Evolutionary conservation across 768 basidiomycete species (phyloP).

Genomic region (Lactifluus hygrophoroides): DNA sequence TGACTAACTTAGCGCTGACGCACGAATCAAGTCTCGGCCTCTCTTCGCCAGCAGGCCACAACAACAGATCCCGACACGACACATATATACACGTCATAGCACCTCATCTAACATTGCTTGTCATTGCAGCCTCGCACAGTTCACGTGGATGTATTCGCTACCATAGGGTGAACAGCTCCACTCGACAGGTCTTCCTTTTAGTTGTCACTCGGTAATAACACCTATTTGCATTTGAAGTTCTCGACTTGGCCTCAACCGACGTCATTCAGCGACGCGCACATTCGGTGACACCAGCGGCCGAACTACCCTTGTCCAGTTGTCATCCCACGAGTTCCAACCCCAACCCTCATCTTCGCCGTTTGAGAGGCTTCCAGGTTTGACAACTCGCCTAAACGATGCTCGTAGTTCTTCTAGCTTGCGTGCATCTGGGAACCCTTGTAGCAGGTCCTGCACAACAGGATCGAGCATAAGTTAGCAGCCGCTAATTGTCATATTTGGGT

Average conservation of each 20-base stretch:
- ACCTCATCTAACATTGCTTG: neutral
- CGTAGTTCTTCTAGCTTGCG: conserved; percentile 11
- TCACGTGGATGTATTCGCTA: neutral
- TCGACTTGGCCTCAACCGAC: neutral
- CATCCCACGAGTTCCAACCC: conserved; percentile 20
- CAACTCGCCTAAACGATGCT: conserved; percentile 2
- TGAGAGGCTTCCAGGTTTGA: neutral
- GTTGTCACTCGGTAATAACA: neutral
- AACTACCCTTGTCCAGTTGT: conserved; percentile 22
- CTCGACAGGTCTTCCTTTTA: neutral
- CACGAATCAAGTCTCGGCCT: conserved; percentile 6
- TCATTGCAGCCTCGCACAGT: neutral
- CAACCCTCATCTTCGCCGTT: conserved; percentile 3
- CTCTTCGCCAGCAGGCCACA: neutral
- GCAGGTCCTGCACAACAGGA: conserved; percentile 6
- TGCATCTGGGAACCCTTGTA: conserved; percentile 13
- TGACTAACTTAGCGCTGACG: neutral
- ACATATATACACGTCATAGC: conserved; percentile 3
- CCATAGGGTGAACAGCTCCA: neutral
- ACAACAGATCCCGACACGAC: neutral
- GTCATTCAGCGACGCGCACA: conserved; percentile 12
- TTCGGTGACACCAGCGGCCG: conserved; percentile 17
- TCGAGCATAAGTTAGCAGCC: neutral
- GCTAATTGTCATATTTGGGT: neutral
- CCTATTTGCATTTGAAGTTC: neutral